phyloP scores from a whole-genome alignment of 345 rosid genomes.

The Isatis tinctoria region DNA sequence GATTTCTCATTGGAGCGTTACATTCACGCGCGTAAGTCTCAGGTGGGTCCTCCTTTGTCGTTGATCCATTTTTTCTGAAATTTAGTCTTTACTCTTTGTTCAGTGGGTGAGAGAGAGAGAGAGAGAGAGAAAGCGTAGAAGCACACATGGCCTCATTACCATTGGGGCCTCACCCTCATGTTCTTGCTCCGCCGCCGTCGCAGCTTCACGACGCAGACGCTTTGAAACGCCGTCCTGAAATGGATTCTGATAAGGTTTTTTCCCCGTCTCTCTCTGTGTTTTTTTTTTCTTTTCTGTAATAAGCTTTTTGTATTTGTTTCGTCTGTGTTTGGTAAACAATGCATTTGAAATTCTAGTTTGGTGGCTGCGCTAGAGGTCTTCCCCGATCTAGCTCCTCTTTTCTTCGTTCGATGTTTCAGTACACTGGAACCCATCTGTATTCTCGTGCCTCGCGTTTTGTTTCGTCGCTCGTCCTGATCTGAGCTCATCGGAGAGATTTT shows the following conservation, averaged over 20 bases:
- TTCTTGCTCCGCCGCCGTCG: slow-evolving; percentile 21
- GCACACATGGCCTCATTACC: slow-evolving; percentile 51
- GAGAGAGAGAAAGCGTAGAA: slow-evolving; percentile 7
- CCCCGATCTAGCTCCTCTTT: slow-evolving; percentile 3
- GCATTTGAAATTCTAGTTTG: slow-evolving; percentile 5
- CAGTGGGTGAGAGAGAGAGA: slow-evolving; percentile 4
- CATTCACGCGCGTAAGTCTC: not conserved
- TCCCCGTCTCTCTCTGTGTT: not conserved
- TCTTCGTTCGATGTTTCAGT: not conserved
- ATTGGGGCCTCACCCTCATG: slow-evolving; percentile 39
- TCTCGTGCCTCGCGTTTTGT: not conserved
- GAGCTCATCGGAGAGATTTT: not conserved
- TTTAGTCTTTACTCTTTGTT: slow-evolving; percentile 7
- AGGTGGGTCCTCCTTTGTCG: slow-evolving; percentile 16
- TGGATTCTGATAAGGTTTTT: slow-evolving; percentile 48
- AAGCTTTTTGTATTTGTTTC: not conserved
- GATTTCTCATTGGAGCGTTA: slow-evolving; percentile 8
- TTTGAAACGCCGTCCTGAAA: slow-evolving; percentile 37
- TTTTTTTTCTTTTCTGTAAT: too few relatives aligned
- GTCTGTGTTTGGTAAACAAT: slow-evolving; percentile 3
- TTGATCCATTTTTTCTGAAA: not conserved
- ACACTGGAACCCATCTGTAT: slow-evolving; percentile 21
- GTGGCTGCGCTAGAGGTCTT: slow-evolving; percentile 36
- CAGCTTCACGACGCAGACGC: slow-evolving; percentile 31
- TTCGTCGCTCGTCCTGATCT: not conserved